Evolutionary conservation across 2,329 filamentous ascomycete species (phyloP).

Genomic region (Orbilia quercus): DNA sequence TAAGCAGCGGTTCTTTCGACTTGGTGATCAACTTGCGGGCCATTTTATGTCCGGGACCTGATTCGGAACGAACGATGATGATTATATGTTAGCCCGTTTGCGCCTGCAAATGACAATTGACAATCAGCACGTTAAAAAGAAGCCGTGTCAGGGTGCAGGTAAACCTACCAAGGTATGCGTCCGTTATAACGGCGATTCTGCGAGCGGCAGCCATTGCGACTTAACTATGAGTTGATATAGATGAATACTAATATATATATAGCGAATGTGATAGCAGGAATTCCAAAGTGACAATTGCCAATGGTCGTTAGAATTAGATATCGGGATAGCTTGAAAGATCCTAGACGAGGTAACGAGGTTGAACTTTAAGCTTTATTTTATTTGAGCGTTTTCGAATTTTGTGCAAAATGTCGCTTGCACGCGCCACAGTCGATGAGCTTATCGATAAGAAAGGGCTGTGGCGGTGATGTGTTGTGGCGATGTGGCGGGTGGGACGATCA

Average conservation of each 20-base stretch:
- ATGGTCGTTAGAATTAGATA: too few relatives aligned
- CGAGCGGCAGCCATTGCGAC: not conserved
- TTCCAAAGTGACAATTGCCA: too few relatives aligned
- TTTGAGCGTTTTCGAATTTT: too few relatives aligned
- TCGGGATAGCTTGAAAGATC: too few relatives aligned
- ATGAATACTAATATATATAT: too few relatives aligned
- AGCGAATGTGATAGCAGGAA: too few relatives aligned
- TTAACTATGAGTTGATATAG: too few relatives aligned
- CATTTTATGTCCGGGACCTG: constrained; percentile 40
- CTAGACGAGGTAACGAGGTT: too few relatives aligned
- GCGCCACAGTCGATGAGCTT: too few relatives aligned
- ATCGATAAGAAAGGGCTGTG: not conserved
- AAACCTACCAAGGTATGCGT: constrained; percentile 31
- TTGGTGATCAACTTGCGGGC: constrained; percentile 33
- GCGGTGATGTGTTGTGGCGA: not conserved
- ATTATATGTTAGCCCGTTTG: not conserved
- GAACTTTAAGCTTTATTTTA: too few relatives aligned
- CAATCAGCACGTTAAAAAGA: not conserved
- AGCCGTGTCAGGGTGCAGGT: not conserved
- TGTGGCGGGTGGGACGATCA: constrained; percentile 1
- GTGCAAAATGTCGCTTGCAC: too few relatives aligned
- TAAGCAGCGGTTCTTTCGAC: constrained; percentile 23
- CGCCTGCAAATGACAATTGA: not conserved
- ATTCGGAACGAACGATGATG: not conserved
- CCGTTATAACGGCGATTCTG: constrained; percentile 47